Percentiles rank a stretch among this genome's conserved stretches.
These are phyloP conservation scores for Citrullus amarus DNA, from an alignment of 306 rosid genomes.

Conservation along the genomic window DNA sequence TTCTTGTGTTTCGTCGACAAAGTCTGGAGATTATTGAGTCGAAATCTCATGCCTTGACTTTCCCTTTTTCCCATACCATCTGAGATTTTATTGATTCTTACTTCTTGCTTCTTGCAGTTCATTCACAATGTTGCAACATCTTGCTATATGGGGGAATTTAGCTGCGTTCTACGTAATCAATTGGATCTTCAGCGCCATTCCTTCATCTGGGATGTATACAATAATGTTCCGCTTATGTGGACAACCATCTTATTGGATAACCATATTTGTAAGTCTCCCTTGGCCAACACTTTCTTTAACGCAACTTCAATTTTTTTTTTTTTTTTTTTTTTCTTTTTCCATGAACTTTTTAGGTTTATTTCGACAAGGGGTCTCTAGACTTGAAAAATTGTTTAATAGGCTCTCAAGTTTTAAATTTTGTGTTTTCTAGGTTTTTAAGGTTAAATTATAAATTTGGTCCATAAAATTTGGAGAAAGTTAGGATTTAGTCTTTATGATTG, in stretches of 20 bases:
- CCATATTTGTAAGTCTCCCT: conserved; percentile 55
- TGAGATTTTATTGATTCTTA: conserved; percentile 24
- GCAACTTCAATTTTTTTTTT: background rate
- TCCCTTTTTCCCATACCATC: background rate
- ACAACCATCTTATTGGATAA: conserved; percentile 88
- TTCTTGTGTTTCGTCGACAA: background rate
- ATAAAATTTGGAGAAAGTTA: no score
- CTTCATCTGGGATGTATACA: conserved; percentile 92
- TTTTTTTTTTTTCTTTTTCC: background rate
- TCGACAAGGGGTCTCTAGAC: no score
- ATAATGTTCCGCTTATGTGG: conserved; percentile 81
- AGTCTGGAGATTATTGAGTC: background rate
- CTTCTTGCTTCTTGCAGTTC: conserved; percentile 65
- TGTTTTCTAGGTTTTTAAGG: no score
- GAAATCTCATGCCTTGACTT: background rate
- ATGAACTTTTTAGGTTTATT: no score
- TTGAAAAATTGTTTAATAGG: no score
- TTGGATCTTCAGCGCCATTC: conserved; percentile 83
- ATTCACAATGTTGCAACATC: conserved; percentile 73
- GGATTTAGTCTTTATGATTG: no score
- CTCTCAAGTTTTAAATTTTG: background rate
- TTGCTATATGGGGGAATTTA: conserved; percentile 95
- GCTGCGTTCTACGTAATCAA: conserved; percentile 70
- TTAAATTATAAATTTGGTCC: no score
- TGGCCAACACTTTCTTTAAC: background rate